Evolutionary conservation across 441 rosid genomes (phyloP).

Genomic region (Capsella rubella): DNA sequence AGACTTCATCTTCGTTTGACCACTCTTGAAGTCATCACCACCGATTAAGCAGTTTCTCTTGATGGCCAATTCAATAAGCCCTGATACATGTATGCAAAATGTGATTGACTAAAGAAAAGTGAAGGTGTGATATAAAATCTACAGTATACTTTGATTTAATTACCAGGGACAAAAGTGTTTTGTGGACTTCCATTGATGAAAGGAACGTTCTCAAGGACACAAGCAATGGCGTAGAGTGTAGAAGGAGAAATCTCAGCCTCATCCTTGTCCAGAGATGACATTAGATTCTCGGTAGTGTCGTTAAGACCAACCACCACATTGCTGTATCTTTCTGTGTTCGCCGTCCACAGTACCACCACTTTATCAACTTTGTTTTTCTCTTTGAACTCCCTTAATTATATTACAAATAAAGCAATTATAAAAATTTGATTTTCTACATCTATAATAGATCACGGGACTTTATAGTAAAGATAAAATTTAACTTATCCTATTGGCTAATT

Average conservation of each 20-base stretch:
- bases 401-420: no score
- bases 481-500: no score
- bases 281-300: slow-evolving; percentile 80
- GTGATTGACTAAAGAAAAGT: background rate
- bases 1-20: slow-evolving; percentile 98
- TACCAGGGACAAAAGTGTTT: slow-evolving; percentile 96
- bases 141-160: background rate
- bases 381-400: slow-evolving; percentile 78
- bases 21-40: slow-evolving; percentile 99
- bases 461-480: no score
- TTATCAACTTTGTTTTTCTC: slow-evolving; percentile 82
- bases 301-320: slow-evolving; percentile 81
- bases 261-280: slow-evolving; percentile 76
- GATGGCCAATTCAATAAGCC: slow-evolving; percentile 88
- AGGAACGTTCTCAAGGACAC: slow-evolving; percentile 83
- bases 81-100: slow-evolving; percentile 44
- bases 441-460: no score
- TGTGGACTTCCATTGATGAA: slow-evolving; percentile 99
- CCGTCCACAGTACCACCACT: slow-evolving; percentile 93
- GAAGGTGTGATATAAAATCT: background rate
- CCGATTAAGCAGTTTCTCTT: slow-evolving; percentile 83
- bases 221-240: slow-evolving; percentile 83
- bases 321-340: slow-evolving; percentile 97
- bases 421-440: no score
- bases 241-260: slow-evolving; percentile 98